Percentiles rank a stretch among this genome's conserved stretches.
These are phyloP conservation scores for Penicillium sp. DNA, from an alignment of 2,329 filamentous ascomycete genomes.

Conservation along the genomic window DNA sequence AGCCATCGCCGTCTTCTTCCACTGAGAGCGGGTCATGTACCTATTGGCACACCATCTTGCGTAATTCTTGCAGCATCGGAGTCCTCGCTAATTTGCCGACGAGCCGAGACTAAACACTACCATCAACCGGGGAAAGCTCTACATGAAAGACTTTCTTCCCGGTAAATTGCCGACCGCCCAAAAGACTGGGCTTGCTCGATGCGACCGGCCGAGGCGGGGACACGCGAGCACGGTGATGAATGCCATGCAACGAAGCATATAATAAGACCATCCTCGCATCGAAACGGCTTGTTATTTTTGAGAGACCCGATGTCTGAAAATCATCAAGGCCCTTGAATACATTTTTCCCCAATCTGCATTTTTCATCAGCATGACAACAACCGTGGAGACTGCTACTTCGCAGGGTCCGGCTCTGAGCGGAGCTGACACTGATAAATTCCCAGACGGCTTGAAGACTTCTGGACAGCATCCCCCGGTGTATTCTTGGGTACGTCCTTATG, in stretches of 20 bases:
- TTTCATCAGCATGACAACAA: constrained; percentile 7
- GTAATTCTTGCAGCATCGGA: constrained; percentile 8
- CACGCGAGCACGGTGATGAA: not conserved
- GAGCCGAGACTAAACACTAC: not conserved
- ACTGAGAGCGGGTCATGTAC: not conserved
- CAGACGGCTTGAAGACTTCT: constrained; percentile 62
- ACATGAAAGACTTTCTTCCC: not conserved
- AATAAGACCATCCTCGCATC: not conserved
- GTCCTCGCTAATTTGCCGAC: constrained; percentile 10
- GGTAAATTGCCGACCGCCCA: not conserved
- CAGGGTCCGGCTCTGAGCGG: not conserved
- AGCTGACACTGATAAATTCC: constrained; percentile 46
- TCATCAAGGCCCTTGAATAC: too few relatives aligned
- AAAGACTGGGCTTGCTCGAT: constrained; percentile 3
- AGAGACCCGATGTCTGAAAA: not conserved
- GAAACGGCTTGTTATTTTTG: too few relatives aligned
- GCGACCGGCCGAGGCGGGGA: constrained; percentile 12
- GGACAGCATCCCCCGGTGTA: constrained; percentile 70
- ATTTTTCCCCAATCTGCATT: too few relatives aligned
- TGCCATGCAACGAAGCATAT: constrained; percentile 4
- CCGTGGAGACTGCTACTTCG: constrained; percentile 1
- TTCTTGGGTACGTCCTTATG: constrained; percentile 60
- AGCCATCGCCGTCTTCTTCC: too few relatives aligned
- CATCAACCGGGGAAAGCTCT: not conserved
- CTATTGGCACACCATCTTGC: constrained; percentile 3